Base-by-base conservation (phyloP, 2,329 filamentous ascomycete genomes). In the Volutella citrinella region DNA sequence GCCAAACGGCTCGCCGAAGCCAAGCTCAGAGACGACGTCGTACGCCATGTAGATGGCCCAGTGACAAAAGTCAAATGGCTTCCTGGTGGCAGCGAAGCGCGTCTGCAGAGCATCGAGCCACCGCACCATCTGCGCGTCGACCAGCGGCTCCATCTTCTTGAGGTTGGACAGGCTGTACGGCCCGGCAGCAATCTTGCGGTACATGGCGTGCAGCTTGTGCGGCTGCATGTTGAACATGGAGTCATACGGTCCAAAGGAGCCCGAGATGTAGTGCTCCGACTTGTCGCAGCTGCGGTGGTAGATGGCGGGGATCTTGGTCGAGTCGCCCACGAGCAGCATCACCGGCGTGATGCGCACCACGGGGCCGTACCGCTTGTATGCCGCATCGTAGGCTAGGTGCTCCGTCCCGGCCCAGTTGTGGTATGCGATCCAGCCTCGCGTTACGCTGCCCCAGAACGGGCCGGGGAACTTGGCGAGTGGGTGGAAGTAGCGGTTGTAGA, bases 151-250 rank as follows among this genome's bases (percentile, higher is more conserved):
- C 69, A 77, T 79, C 43, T 68, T 73, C 54, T 72, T 74, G 44
- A 80, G 68, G 45, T 75, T 78, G 27, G 58, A 65, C 47, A 78
- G 75, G 33, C 65, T 70, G 47, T 79, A 80, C 3, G 73, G 68
- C 2, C 66, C 63, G 2, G 74, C 76, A 16, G 72, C 66, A 15
- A 75, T 64, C 55, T 77, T 78, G 13, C 76, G 63, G 45, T 69
- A 72, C 3, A 63, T 58, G 4, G 73, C 63, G 49, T 80, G 77
- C 5, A 60, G 57, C 33, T 62, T 63, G 27, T 70, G 61, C 27
- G 73, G 66, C 39, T 71, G 70, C 66, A 77, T 78, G 37, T 78
- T 78, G 54, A 81, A 78, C 6, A 79, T 46, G 2, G 64, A 68
- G 39, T 78, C 75, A 5, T 63, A 68, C 35, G 72, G 66, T 12